Conservation (phyloP, 371 early-diverging fungal genomes). For the Funneliformis caledonium region DNA sequence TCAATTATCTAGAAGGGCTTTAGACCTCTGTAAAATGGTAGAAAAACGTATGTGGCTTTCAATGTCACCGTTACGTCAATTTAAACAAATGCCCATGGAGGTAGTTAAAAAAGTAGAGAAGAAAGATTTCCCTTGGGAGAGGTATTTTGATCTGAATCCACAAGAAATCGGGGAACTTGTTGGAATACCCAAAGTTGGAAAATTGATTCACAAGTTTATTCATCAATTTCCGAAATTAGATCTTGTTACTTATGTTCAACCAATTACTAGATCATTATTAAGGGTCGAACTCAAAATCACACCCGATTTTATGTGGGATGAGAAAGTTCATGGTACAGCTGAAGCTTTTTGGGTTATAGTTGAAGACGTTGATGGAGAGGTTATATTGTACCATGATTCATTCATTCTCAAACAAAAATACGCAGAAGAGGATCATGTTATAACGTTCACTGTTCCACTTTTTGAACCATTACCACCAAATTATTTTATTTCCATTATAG, state of each 20-base stretch:
- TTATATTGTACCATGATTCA: slow-evolving; percentile 84
- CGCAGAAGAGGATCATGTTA: slow-evolving; percentile 68
- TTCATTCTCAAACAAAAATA: slow-evolving; percentile 84
- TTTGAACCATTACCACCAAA: slow-evolving; percentile 95
- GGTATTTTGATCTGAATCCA: slow-evolving; percentile 88
- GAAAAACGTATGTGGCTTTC: slow-evolving; percentile 92
- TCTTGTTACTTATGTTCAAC: slow-evolving; percentile 88
- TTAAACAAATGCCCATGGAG: slow-evolving; percentile 81
- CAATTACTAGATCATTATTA: slow-evolving; percentile 89
- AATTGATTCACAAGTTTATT: slow-evolving; percentile 82
- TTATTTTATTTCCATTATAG: slow-evolving; percentile 89
- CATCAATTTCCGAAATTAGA: slow-evolving; percentile 94
- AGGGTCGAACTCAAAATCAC: slow-evolving; percentile 89
- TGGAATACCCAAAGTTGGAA: slow-evolving; percentile 86
- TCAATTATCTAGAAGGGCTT: slow-evolving; percentile 78
- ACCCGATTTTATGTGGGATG: slow-evolving; percentile 94
- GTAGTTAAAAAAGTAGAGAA: slow-evolving; percentile 87
- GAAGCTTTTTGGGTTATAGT: slow-evolving; percentile 94
- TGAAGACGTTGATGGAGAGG: slow-evolving; percentile 92
- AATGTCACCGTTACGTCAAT: slow-evolving; percentile 94
- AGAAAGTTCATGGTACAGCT: slow-evolving; percentile 80
- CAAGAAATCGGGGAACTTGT: slow-evolving; percentile 94
- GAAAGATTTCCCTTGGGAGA: slow-evolving; percentile 93
- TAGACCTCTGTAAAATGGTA: slow-evolving; percentile 93
- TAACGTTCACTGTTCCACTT: slow-evolving; percentile 93